Base-by-base conservation (phyloP, 768 basidiomycete species). In the Hygrophoropsis aurantiaca region DNA sequence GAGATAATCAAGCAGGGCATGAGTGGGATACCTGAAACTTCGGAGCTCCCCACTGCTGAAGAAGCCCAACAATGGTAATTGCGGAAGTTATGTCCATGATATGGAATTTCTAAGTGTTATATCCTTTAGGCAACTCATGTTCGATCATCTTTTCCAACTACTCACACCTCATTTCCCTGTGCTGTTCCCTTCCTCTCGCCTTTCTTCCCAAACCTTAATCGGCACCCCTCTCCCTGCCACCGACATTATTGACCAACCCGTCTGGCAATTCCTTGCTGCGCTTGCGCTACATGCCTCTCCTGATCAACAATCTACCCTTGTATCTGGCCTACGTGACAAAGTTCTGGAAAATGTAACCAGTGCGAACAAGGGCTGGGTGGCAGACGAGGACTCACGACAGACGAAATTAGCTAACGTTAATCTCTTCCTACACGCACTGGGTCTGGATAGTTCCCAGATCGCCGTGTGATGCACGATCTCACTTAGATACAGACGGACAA, bases 211-310 rank as follows among this genome's bases (percentile, higher is more conserved):
- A 55, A 74, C 68, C 61, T 10, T 30, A n/a, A n/a, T 30, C 38
- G 2, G 11, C 56, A 48, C 36, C 64, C 60, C 32, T 71, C 65
- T 38, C 68, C 23, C 68, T 66, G 32, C 64, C 21, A 75, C 77
- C 25, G 87, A 89, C 61, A 74, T 79, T 48, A 75, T 87, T 45
- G 92, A 95, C 68, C 88, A 90, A 64, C 90, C 88, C 11, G 89
- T 92, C n/a, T 97, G 94, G 93, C 87, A 90, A 62, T 90, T 94
- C 75, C 78, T 97, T 27, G 90, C 93, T 6, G 84, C 91, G 2
- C 70, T 98, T 41, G 94, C 94, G 2, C 75, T 94, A 33, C 86
- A 88, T 54, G 89, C 92, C 11, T 80, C 81, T 40, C 74, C 82
- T 35, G 87, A 92, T 55, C 92, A 99, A 65, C 95, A 98, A 63